A percentile compares a stretch with the other conserved stretches of the same genome.
Evolutionary conservation across 371 early-diverging fungal species (phyloP).

Genomic region (Saksenaea vasiformis): DNA sequence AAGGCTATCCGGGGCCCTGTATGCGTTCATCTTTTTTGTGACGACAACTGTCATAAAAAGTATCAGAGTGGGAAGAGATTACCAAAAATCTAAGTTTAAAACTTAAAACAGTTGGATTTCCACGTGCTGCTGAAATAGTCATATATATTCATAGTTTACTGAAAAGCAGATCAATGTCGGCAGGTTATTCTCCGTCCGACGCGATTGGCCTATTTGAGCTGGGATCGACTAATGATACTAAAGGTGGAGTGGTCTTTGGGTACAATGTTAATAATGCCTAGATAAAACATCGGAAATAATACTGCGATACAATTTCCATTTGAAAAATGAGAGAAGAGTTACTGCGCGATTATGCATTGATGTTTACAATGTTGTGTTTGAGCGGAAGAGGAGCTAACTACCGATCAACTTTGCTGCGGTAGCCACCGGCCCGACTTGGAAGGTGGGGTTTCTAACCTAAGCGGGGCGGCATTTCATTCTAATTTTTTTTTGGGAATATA

Average conservation of each 20-base stretch:
- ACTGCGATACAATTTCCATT: too few relatives aligned
- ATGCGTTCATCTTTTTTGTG: too few relatives aligned
- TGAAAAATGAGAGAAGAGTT: too few relatives aligned
- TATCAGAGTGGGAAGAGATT: too few relatives aligned
- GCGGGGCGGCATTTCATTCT: background rate
- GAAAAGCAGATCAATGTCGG: background rate
- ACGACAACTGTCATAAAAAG: too few relatives aligned
- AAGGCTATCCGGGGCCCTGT: too few relatives aligned
- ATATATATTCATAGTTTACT: background rate
- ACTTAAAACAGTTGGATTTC: background rate
- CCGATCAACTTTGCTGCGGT: background rate
- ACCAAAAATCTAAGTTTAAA: background rate
- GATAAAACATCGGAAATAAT: too few relatives aligned
- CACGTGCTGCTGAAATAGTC: background rate
- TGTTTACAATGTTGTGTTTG: background rate
- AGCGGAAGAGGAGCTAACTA: background rate
- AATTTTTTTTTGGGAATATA: background rate
- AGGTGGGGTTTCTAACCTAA: background rate
- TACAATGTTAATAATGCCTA: too few relatives aligned
- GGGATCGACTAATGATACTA: background rate
- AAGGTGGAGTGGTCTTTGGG: too few relatives aligned
- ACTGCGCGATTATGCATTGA: too few relatives aligned
- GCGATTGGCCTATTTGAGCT: background rate
- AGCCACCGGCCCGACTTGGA: background rate
- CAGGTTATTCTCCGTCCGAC: slow-evolving; percentile 3